Evolutionary conservation across 208 protist genomes (phyloP), one percentile per base, ranked within the genome.

Genomic region (Zelonia costaricensis): DNA sequence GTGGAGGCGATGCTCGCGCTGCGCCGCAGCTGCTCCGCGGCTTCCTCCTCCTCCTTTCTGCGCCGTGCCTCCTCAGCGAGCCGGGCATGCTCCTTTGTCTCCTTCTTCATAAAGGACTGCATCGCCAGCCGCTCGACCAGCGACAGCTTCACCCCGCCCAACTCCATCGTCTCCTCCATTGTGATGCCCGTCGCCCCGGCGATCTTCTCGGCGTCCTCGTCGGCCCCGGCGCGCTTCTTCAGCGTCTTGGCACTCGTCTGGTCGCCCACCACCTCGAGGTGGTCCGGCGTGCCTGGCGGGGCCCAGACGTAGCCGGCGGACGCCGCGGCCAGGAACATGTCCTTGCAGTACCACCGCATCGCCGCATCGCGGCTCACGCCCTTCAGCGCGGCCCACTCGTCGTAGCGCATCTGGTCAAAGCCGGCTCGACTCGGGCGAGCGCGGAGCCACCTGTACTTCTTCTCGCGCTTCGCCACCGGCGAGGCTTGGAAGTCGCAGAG

Each of bases 381-480:
- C 48, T 94, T 86, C 20, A 79, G 55, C 62, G 49, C 48, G 25
- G 84, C 85, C 93, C 94, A 98, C 54, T 91, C 88, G 15, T 96
- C 88, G 51, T 78, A 78, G 28, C 56, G 55, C 46, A 57, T 31
- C 65, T 74, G 72, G 40, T 74, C 72, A 49, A 78, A 69, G 12
- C 72, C 63, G 12, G 43, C 36, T 55, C 69, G 73, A 16, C 22
- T 40, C 10, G 72, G 72, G 16, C 72, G 72, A 38, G 56, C 2
- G 31, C 72, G 72, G 22, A 66, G 59, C 88, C 91, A 98, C 81
- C 96, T 98, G 54, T 71, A 74, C 61, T 63, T 62, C 22, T 28
- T 31, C 1, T 43, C 55, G 18, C 22, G 39, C 36, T 28, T 22
- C 27, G 85, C 88, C 3, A 74, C 59, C 8, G 78, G 82, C 36